Percentiles rank a stretch among this genome's conserved stretches.
phyloP scores from a whole-genome alignment of 2,329 filamentous ascomycete genomes.

The Teratosphaeria viscida region DNA sequence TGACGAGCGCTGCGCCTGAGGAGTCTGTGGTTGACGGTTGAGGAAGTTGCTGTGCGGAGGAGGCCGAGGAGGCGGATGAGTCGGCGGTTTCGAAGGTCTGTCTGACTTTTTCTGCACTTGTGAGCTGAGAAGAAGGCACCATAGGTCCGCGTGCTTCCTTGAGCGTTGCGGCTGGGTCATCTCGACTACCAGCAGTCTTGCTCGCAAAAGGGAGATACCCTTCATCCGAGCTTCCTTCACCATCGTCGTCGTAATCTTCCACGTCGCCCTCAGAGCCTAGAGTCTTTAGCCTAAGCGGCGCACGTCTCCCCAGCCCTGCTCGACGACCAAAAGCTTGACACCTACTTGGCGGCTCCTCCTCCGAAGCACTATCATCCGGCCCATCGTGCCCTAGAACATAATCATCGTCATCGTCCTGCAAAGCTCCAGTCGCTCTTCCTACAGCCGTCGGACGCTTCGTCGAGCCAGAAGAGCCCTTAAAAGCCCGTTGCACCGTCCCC shows the following conservation, averaged over 20 bases:
- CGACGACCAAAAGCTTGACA: conserved; percentile 37
- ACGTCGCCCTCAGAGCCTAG: conserved; percentile 19
- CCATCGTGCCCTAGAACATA: conserved; percentile 19
- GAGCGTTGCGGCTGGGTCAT: conserved; percentile 15
- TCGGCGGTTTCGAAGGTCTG: conserved; percentile 1
- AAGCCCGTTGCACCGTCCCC: conserved; percentile 12
- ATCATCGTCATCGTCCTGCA: conserved; percentile 17
- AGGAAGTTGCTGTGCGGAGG: conserved; percentile 18
- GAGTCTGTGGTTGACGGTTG: neutral
- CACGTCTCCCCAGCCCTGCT: conserved; percentile 16
- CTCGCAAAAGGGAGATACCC: conserved; percentile 35
- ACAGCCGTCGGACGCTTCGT: conserved; percentile 9
- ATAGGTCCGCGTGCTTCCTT: conserved; percentile 4
- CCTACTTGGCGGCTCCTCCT: conserved; percentile 28
- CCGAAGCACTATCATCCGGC: conserved; percentile 20
- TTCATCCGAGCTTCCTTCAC: conserved; percentile 39
- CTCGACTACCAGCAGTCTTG: conserved; percentile 6
- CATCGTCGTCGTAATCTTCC: conserved; percentile 39
- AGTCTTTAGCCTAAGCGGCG: conserved; percentile 21
- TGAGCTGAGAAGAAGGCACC: conserved; percentile 1
- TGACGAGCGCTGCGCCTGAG: conserved; percentile 10
- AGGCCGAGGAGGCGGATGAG: conserved; percentile 36
- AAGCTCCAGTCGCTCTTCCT: conserved; percentile 9
- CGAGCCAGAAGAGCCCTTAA: conserved; percentile 29
- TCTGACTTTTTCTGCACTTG: conserved; percentile 3